Percentiles rank a stretch among this genome's conserved stretches.
Evolutionary conservation across 805 yeast genomes (phyloP).

Genomic region (Saccharomycopsis fodiens): DNA sequence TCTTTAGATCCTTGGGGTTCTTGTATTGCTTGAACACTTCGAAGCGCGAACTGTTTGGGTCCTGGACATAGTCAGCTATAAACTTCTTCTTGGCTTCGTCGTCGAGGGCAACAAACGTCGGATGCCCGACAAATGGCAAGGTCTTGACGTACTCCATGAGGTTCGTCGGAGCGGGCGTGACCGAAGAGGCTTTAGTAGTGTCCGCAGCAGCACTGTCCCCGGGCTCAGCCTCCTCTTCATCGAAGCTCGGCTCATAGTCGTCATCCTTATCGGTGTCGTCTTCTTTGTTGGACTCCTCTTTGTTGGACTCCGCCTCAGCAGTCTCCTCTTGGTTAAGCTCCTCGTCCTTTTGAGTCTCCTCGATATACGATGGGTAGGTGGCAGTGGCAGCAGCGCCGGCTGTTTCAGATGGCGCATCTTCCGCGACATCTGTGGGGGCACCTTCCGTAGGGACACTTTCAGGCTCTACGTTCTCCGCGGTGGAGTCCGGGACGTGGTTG

Average conservation of each 20-base stretch:
- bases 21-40: conserved; percentile 26
- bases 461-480: conserved; percentile 6
- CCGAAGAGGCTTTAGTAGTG: conserved; percentile 14
- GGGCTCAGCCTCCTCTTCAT: conserved; percentile 21
- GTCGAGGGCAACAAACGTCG: conserved; percentile 28
- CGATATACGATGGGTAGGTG: background rate
- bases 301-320: conserved; percentile 10
- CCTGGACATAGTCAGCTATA: conserved; percentile 30
- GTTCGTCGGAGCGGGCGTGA: conserved; percentile 23
- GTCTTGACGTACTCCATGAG: conserved; percentile 27
- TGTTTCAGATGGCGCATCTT: conserved; percentile 5
- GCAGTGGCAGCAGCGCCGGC: background rate
- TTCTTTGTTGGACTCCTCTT: too few species aligned
- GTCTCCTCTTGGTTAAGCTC: conserved; percentile 10
- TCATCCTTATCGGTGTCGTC: conserved; percentile 12
- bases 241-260: conserved; percentile 8
- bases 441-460: conserved; percentile 3
- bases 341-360: conserved; percentile 18
- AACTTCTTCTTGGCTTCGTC: conserved; percentile 30
- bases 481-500: conserved; percentile 7
- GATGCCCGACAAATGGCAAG: conserved; percentile 28
- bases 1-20: background rate
- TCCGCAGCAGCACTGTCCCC: too few species aligned
- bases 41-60: conserved; percentile 23
- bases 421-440: conserved; percentile 3